Conservation (phyloP, 192 early-diverging fungal species). For the Chytriomyces confervae region DNA sequence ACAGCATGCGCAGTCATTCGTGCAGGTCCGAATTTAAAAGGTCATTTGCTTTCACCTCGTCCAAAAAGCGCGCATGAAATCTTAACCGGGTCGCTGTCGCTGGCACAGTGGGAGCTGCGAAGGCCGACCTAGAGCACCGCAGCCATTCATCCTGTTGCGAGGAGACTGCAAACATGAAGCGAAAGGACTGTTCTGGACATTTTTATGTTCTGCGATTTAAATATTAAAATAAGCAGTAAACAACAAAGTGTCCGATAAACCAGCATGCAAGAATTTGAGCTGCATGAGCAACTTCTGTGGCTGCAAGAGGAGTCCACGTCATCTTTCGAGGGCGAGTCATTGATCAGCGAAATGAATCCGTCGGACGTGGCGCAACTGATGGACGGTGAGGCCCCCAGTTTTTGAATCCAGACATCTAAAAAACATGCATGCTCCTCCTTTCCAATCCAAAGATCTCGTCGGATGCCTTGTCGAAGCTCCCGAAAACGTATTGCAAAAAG, state of each 20-base stretch:
- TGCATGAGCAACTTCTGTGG: constrained; percentile 19
- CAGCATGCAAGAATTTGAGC: constrained; percentile 1
- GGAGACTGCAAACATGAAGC: no score
- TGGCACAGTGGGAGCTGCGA: no score
- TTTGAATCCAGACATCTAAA: not conserved
- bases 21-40: no score
- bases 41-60: no score
- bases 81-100: no score
- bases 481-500: constrained; percentile 32
- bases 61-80: no score
- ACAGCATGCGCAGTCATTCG: no score
- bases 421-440: not conserved
- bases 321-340: constrained; percentile 15
- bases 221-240: not conserved
- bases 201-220: not conserved
- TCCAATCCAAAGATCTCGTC: constrained; percentile 35
- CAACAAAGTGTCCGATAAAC: not conserved
- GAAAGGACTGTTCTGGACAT: not conserved
- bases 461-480: constrained; percentile 47
- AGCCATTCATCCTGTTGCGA: no score
- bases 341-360: constrained; percentile 9
- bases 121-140: no score
- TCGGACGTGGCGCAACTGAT: constrained; percentile 11
- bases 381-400: constrained; percentile 3
- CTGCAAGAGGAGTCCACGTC: constrained; percentile 12